Evolutionary conservation across 345 rosid species (phyloP), one percentile per base, ranked within the genome.

Genomic region (Dipteronia dyeriana): DNA sequence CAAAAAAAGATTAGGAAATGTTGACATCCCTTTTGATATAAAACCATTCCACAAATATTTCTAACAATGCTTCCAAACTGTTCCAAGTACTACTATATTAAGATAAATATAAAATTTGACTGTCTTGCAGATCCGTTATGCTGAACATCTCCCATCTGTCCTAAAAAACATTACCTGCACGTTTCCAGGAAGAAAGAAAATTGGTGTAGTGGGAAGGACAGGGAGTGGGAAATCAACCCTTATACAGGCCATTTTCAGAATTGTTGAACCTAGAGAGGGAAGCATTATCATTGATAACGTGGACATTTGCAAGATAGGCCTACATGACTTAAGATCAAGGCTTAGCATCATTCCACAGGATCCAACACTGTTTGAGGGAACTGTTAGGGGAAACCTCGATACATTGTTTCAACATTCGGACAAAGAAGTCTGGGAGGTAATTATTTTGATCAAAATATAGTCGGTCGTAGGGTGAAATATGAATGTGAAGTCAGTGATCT

Each of bases 291-390:
- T 95, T 23, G 99, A 95, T 45, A 72, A 88, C 16, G 85, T 91
- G 8, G 98, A 95, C 78, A 88, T 93, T 29, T 84, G 90, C 26
- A 88, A 88, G 84, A 95, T 95, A 63, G 98, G 98, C 71, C 94
- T 95, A 71, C 93, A 93, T 81, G 98, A 90, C 80, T 77, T 95
- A 64, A 79, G 98, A 82, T 89, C 95, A 73, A 91, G 94, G 70
- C 96, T 95, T 68, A 91, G 98, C 71, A 95, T 95, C 84, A 95
- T 95, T 67, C 98, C 98, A 3, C 97, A 95, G 86, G 98, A 95
- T 84, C 98, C 98, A 12, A 91, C 94, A 78, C 84, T 95, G 78
- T 95, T 95, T 81, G 94, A 91, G 74, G 99, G 98, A 87, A 90
- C 94, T n/a, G 90, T 91, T 4, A 88, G 99, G 81, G 90, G 86